Evolutionary conservation across 768 basidiomycete species (phyloP), one percentile per base, ranked within the genome.

Genomic region (Leccinum incarnatum): DNA sequence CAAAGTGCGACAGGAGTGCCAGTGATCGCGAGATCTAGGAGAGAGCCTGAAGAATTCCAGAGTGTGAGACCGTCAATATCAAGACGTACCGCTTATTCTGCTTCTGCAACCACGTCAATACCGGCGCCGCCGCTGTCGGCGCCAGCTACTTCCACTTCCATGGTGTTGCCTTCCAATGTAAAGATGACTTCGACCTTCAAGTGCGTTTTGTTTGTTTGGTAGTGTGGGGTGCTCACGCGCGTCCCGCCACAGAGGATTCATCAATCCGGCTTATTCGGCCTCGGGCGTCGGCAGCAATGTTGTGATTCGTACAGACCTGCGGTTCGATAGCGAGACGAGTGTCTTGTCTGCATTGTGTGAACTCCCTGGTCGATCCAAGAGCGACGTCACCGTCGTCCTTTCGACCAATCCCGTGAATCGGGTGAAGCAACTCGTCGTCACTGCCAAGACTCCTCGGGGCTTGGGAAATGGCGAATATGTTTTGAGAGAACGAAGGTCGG

Each of bases 331-430:
- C 37, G 75, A 77, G 34, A 81, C 78, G 53, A 77, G 78, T 69
- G 67, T 77, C 40, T 73, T 89, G 65, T 79, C 78, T 57, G 84
- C 83, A 53, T 77, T 83, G 74, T 80, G 89, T 67, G 88, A 90
- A 72, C 75, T 90, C 30, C 89, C 89, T 4, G 89, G 89, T 46
- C 76, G 89, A 68, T 80, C 79, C 67, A 81, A 77, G 61, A 70
- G 70, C 61, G 83, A 88, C 65, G 64, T 91, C 54, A 79, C 73
- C 59, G 77, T 90, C 73, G 79, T 78, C 52, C 78, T 91, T 56
- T 80, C 81, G 52, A 84, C 81, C 60, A 84, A 84, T 67, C 69
- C 77, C 56, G 81, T 83, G 75, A 89, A 83, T 62, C 78, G 83
- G 60, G 79, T 83, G 61, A 85, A 79, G 66, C 84, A 87, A 65